These are phyloP conservation scores for Delonix regia DNA, from an alignment of 306 rosid species.

Conservation along the genomic window DNA sequence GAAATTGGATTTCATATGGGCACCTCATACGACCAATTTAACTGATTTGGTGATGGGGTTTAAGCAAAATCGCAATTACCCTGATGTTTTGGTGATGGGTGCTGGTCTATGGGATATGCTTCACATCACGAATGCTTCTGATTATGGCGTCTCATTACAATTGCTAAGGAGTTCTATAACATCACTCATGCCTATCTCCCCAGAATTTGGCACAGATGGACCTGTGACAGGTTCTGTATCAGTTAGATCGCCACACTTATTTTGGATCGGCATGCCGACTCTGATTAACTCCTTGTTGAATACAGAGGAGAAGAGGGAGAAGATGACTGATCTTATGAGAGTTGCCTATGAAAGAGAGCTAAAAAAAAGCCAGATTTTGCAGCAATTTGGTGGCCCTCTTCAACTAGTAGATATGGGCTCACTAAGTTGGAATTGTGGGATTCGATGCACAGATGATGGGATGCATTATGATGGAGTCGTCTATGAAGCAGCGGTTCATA, in stretches of 20 bases:
- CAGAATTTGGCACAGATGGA: constrained; percentile 51
- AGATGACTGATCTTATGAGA: constrained; percentile 71
- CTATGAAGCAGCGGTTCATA: constrained; percentile 82
- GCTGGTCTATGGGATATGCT: constrained; percentile 93
- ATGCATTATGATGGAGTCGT: constrained; percentile 83
- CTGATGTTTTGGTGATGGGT: constrained; percentile 84
- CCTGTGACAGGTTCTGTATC: constrained; percentile 50
- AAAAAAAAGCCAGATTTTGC: constrained; percentile 56
- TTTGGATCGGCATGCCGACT: constrained; percentile 88
- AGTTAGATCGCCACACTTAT: constrained; percentile 67
- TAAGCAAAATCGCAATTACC: constrained; percentile 59
- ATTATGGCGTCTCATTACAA: constrained; percentile 49
- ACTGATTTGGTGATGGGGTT: constrained; percentile 55
- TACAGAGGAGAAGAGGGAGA: constrained; percentile 82
- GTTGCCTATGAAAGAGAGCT: constrained; percentile 63
- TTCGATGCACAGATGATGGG: constrained; percentile 86
- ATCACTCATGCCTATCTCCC: constrained; percentile 59
- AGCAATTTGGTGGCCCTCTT: constrained; percentile 72
- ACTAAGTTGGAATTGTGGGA: constrained; percentile 94
- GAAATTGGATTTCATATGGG: constrained; percentile 88
- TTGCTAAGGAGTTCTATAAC: constrained; percentile 53
- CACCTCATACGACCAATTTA: constrained; percentile 71
- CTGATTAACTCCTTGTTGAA: constrained; percentile 87
- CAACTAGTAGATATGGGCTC: constrained; percentile 72
- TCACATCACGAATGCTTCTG: constrained; percentile 66